Percentiles rank a stretch among this genome's conserved stretches.
Evolutionary conservation across 176 grass and related monocot species (phyloP).

Genomic region (Rhynchospora breviuscula): DNA sequence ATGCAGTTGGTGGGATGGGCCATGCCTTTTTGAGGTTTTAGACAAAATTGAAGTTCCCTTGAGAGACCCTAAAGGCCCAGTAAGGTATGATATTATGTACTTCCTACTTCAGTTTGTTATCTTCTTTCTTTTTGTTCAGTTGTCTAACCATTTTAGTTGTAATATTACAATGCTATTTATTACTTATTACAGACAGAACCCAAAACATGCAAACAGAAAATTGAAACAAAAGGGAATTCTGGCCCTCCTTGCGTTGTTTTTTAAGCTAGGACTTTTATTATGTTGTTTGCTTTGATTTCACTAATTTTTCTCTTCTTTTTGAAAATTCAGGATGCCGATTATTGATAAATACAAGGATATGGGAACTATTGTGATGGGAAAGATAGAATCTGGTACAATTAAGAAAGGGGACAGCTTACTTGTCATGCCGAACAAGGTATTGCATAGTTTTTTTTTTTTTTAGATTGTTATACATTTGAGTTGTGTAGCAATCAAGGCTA

Average conservation of each 20-base stretch:
- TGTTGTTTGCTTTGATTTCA: not conserved
- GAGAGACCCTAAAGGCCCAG: constrained; percentile 79
- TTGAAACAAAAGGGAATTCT: not conserved
- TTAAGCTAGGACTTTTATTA: not conserved
- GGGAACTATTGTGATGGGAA: constrained; percentile 92
- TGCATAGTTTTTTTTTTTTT: not conserved
- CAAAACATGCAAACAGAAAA: not conserved
- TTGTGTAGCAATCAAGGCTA: not conserved
- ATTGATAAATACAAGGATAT: constrained; percentile 99
- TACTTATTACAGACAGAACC: not conserved
- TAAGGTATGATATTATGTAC: constrained; percentile 41
- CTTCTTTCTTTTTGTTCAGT: not conserved
- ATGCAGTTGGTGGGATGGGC: constrained; percentile 78
- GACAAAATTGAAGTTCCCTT: constrained; percentile 83
- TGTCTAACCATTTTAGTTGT: not conserved
- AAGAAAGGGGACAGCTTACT: constrained; percentile 77
- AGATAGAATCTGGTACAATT: constrained; percentile 83
- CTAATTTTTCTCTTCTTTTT: not conserved
- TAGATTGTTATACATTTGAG: not conserved
- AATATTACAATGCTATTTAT: not conserved
- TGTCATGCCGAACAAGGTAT: constrained; percentile 92
- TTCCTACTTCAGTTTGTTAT: not conserved
- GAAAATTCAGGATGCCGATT: constrained; percentile 72
- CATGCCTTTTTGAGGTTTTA: constrained; percentile 87
- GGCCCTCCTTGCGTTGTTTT: not conserved